A percentile compares a stretch with the other conserved stretches of the same genome.
Conservation (phyloP, 305 asterid species). For the Ajuga reptans region DNA sequence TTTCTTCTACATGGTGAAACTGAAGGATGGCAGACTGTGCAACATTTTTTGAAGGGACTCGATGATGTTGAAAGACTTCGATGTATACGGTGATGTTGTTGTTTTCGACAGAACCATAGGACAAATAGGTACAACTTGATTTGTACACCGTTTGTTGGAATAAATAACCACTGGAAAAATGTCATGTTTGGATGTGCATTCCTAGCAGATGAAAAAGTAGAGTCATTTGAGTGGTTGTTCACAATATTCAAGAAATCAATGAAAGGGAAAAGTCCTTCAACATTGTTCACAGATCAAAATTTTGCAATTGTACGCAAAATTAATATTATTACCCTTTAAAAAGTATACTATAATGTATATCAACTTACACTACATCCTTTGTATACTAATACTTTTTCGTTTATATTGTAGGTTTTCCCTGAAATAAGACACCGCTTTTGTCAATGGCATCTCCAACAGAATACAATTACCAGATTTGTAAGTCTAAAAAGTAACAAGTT, state of each 20-base stretch:
- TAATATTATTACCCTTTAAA: not conserved
- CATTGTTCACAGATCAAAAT: not conserved
- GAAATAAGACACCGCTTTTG: not conserved
- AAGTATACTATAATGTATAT: not conserved
- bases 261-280: not conserved
- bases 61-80: not conserved
- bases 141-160: not conserved
- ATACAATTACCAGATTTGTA: not conserved
- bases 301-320: too few species aligned
- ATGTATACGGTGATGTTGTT: not conserved
- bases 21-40: not conserved
- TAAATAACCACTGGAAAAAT: not conserved
- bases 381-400: not conserved
- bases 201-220: too few species aligned
- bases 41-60: too few species aligned
- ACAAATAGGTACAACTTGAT: not conserved
- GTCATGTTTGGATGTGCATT: too few species aligned
- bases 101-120: not conserved
- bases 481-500: not conserved
- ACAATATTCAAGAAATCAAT: not conserved
- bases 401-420: not conserved
- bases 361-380: too few species aligned
- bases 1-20: not conserved
- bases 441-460: not conserved
- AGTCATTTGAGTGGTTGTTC: not conserved